phyloP scores from a whole-genome alignment of 495 filamentous ascomycete genomes.

The Umbilicaria muhlenbergii region DNA sequence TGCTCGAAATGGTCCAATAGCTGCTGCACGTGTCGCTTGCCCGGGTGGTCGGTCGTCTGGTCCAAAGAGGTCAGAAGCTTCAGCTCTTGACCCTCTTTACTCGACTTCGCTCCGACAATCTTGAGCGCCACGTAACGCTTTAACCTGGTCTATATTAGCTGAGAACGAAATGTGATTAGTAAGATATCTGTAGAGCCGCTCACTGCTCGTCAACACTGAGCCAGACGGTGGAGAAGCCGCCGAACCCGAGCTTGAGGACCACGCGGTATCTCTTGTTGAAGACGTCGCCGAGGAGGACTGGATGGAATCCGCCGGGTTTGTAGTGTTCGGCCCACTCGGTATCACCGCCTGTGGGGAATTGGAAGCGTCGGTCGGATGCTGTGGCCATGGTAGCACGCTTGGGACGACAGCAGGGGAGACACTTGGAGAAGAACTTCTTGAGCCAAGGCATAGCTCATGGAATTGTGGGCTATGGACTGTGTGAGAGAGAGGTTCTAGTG shows the following conservation, averaged over 20 bases:
- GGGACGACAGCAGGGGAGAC: too few relatives aligned
- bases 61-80: conserved; percentile 90
- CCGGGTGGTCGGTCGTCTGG: conserved; percentile 43
- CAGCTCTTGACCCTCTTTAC: conserved; percentile 41
- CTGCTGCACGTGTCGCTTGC: conserved; percentile 15
- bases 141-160: too few relatives aligned
- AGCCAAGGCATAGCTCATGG: too few relatives aligned
- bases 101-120: conserved; percentile 36
- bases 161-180: too few relatives aligned
- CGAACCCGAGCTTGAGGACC: conserved; percentile 79
- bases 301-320: conserved; percentile 67
- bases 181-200: too few relatives aligned
- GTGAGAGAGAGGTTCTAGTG: too few relatives aligned
- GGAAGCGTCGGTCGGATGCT: too few relatives aligned
- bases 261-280: conserved; percentile 78
- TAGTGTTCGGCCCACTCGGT: conserved; percentile 66
- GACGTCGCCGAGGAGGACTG: conserved; percentile 63
- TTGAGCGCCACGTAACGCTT: conserved; percentile 57
- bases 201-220: conserved; percentile 26
- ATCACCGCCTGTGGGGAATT: too few relatives aligned
- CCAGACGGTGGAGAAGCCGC: conserved; percentile 83
- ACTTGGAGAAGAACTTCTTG: too few relatives aligned
- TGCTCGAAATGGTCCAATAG: conserved; percentile 20
- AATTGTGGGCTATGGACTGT: too few relatives aligned
- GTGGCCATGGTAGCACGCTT: too few relatives aligned